These are phyloP conservation scores for Poa pratensis DNA, from an alignment of 176 grass and related monocot genomes.

Conservation along the genomic window DNA sequence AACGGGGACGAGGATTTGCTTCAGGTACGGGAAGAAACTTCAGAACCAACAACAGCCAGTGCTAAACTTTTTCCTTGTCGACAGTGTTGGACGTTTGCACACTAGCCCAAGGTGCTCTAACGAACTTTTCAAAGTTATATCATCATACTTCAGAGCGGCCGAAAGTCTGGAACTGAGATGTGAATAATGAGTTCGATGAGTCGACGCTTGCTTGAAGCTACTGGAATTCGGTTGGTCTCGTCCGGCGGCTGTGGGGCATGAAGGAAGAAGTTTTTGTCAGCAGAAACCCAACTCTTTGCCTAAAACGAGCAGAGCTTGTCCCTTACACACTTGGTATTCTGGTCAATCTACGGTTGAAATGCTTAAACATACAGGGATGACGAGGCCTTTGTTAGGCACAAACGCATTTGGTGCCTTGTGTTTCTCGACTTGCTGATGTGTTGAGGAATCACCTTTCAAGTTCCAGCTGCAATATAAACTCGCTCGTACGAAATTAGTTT, in stretches of 20 bases:
- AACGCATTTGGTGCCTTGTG: neutral
- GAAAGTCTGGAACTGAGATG: neutral
- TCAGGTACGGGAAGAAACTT: no score
- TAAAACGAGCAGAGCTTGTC: slow-evolving; percentile 12
- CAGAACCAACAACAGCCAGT: no score
- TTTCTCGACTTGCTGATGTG: no score
- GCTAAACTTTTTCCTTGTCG: no score
- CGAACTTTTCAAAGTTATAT: neutral
- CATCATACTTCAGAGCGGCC: neutral
- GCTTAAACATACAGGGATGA: neutral
- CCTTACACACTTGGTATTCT: slow-evolving; percentile 28
- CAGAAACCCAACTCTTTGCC: slow-evolving; percentile 20
- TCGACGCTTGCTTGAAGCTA: neutral
- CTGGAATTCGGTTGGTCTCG: neutral
- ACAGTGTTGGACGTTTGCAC: no score
- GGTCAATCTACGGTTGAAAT: slow-evolving; percentile 12
- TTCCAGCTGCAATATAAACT: no score
- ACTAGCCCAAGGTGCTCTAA: no score
- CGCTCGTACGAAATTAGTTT: no score
- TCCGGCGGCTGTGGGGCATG: neutral
- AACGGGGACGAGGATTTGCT: no score
- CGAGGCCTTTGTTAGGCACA: slow-evolving; percentile 31
- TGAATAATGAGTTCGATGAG: neutral
- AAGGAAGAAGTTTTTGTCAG: neutral
- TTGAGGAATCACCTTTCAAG: no score